Evolutionary conservation across 345 rosid genomes (phyloP).

Genomic region (Psidium guajava): DNA sequence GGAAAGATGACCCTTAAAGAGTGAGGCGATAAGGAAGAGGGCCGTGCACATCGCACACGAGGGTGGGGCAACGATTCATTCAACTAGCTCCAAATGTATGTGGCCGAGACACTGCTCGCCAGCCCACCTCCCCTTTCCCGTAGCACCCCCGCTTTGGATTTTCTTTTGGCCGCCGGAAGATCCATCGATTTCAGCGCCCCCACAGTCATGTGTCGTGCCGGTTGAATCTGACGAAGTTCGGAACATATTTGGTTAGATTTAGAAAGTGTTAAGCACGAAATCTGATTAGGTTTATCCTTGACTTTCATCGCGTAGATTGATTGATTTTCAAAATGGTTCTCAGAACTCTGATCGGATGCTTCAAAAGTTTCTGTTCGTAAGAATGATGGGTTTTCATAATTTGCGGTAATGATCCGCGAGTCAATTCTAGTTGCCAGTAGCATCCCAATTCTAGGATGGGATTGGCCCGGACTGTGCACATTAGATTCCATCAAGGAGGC

Average conservation of each 20-base stretch:
- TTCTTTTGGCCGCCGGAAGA: background rate
- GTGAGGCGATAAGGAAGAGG: background rate
- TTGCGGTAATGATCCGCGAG: background rate
- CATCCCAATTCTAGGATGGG: background rate
- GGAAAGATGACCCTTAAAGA: background rate
- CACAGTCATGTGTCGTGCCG: too few species aligned
- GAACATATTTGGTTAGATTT: background rate
- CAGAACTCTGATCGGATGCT: too few species aligned
- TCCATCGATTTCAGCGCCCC: background rate
- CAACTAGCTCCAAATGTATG: background rate
- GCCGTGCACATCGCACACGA: background rate
- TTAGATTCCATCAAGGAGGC: background rate
- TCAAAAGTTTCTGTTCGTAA: too few species aligned
- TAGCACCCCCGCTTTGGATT: background rate
- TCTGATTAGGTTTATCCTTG: background rate
- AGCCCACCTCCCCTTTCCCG: background rate
- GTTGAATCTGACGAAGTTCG: background rate
- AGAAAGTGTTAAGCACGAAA: too few species aligned
- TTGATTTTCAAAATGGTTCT: background rate
- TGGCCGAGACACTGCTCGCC: background rate
- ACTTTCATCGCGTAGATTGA: rapidly evolving
- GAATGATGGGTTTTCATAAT: background rate
- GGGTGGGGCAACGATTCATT: background rate
- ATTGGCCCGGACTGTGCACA: background rate
- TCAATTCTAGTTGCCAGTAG: background rate